Base-by-base conservation (phyloP, 2,329 filamentous ascomycete genomes). In the Sporothrix schenckii region DNA sequence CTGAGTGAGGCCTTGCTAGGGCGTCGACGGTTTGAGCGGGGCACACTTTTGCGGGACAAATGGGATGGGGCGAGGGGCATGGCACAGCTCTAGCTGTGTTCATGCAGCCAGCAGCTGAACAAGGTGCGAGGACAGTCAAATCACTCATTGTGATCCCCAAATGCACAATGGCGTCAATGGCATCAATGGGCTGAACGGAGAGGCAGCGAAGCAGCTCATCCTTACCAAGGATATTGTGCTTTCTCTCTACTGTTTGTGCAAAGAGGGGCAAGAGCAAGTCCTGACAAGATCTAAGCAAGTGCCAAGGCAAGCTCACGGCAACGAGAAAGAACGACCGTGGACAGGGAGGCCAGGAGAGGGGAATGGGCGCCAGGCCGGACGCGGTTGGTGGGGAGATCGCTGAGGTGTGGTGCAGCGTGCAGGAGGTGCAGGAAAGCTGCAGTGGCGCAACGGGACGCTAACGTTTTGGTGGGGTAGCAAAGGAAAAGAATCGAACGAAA, bases 391-490 rank as follows among this genome's bases (percentile, higher is more conserved):
- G 65, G 50, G 65, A 67, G 65, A 67, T 56, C 52, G 65, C 65
- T 47, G 50, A 50, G 47, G 21, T 44, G 60, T 24, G 27, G 58
- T 63, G 58, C 58, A 44, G 34, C 10, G 58, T 61, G 58, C 58
- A 61, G 58, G 19, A 44, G 61, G 24, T n/a, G n/a, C 24, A 24
- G 24, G 24, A 24, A 24, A 50, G 63, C 41, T 66, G 47, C 24
- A 56, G 63, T 66, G 65, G 65, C 65, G 65, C 65, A 68, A 68
- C 66, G 24, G n/a, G 50, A 58, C 66, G 53, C 66, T 68, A 68
- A 68, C 66, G 34, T 68, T 67, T 68, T 58, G 66, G 66, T 68
- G 66, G 66, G 66, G 53, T 68, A 68, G 52, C 52, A 68, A 44
- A 49, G 52, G 21, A 54, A 68, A 58, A 68, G 39, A 30, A 58